These are phyloP conservation scores for Ramularia endophylla DNA, from an alignment of 2,329 filamentous ascomycete species.

Conservation along the genomic window DNA sequence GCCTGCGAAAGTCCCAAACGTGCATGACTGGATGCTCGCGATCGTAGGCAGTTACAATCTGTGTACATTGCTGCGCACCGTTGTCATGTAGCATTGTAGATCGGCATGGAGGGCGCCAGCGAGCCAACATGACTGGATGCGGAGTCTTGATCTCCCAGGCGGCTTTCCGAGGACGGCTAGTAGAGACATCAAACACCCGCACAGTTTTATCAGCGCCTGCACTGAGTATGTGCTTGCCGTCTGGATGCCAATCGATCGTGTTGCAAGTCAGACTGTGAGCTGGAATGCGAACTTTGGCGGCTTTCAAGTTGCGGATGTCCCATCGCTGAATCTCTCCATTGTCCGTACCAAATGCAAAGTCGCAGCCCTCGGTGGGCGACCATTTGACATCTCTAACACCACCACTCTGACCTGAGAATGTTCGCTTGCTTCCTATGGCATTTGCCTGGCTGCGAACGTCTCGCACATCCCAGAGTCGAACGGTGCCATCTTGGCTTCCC, in stretches of 20 bases:
- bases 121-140: constrained; percentile 55
- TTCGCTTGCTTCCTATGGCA: constrained; percentile 49
- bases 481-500: constrained; percentile 59
- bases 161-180: constrained; percentile 53
- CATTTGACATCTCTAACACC: constrained; percentile 59
- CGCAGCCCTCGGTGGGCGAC: constrained; percentile 57
- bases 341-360: constrained; percentile 60
- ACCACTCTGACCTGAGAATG: constrained; percentile 53
- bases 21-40: constrained; percentile 56
- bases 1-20: constrained; percentile 59
- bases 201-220: constrained; percentile 58
- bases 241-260: constrained; percentile 61
- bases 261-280: constrained; percentile 54
- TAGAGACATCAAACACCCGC: constrained; percentile 59
- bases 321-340: constrained; percentile 58
- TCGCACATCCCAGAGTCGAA: constrained; percentile 60
- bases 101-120: constrained; percentile 57
- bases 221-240: constrained; percentile 58
- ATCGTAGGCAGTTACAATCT: constrained; percentile 58
- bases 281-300: constrained; percentile 54
- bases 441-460: constrained; percentile 42
- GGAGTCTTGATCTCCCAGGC: constrained; percentile 54
- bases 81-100: constrained; percentile 46
- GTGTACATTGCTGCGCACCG: constrained; percentile 54
- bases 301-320: constrained; percentile 54